phyloP scores from a whole-genome alignment of 2,329 filamentous ascomycete species.

The Ophiostoma sp. region DNA sequence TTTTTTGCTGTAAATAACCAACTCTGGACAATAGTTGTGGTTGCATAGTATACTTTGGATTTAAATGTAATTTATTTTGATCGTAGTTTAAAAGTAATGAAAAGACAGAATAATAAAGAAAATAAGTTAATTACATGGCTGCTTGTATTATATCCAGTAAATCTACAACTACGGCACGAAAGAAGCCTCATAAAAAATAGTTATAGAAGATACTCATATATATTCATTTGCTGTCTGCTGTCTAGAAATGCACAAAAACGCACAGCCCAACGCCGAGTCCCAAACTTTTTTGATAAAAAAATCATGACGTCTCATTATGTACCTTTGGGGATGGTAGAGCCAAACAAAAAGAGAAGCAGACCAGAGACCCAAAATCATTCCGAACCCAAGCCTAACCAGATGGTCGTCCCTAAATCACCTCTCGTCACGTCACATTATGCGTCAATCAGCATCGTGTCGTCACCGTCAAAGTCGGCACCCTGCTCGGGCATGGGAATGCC shows the following conservation, averaged over 20 bases:
- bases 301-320: conserved; percentile 24
- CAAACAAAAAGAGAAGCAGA: background rate
- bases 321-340: conserved; percentile 3
- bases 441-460: conserved; percentile 88
- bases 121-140: no score
- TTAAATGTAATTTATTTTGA: no score
- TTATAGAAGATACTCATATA: background rate
- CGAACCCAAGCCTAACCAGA: background rate
- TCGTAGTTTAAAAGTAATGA: no score
- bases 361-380: background rate
- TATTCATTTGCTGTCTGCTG: background rate
- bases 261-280: conserved; percentile 13
- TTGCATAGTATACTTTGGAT: no score
- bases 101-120: no score
- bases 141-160: no score
- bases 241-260: conserved; percentile 3
- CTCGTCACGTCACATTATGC: conserved; percentile 32
- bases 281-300: conserved; percentile 16
- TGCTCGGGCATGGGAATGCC: conserved; percentile 66
- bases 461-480: conserved; percentile 63
- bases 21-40: no score
- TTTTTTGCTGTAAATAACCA: no score
- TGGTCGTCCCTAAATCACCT: no score
- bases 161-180: no score
- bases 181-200: no score